Evolutionary conservation across 495 filamentous ascomycete species (phyloP), one percentile per base, ranked within the genome.

Genomic region (Peziza echinospora): DNA sequence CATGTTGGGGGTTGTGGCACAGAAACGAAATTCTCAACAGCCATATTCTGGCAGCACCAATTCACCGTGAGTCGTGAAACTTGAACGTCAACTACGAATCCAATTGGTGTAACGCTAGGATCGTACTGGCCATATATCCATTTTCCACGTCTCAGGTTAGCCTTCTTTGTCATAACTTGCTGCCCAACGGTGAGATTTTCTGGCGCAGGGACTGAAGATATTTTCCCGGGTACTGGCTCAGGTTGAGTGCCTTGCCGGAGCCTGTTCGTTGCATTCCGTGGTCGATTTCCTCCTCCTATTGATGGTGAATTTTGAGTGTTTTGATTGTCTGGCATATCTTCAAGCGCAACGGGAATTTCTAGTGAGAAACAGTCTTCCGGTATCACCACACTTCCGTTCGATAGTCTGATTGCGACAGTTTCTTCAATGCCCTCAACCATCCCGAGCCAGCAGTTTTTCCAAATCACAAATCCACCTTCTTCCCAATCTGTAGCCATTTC

Each of bases 101-200:
- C 73, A 16, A 57, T 53, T 2, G 67, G 61, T 5, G 51, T 42
- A 8, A 67, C 54, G 24, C 62, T 47, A 55, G 55, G 63, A 48
- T 67, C 58, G 47, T 70, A 75, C 37, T 62, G 57, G 1, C 68
- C 70, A 41, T 62, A 66, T 45, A 62, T 59, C 68, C 70, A 73
- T 25, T 60, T 53, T 0, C 70, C 70, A 44, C 62, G 53, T 28
- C 64, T 58, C 41, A 78, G 49, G 48, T 73, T 71, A 10, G 58
- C 65, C 34, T 68, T 67, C 45, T 64, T 64, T 0, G 71, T 73
- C 26, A 56, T 52, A 9, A 69, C 65, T 37, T 59, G 60, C 49
- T 73, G 67, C 6, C 75, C 75, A 23, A 63, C 59, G 13, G 54
- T 61, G 23, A 62, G 53, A 41, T 47, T 49, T 28, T 40, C 43